Base-by-base conservation (phyloP, 2,329 filamentous ascomycete species). In the Pseudogymnoascus sp. region DNA sequence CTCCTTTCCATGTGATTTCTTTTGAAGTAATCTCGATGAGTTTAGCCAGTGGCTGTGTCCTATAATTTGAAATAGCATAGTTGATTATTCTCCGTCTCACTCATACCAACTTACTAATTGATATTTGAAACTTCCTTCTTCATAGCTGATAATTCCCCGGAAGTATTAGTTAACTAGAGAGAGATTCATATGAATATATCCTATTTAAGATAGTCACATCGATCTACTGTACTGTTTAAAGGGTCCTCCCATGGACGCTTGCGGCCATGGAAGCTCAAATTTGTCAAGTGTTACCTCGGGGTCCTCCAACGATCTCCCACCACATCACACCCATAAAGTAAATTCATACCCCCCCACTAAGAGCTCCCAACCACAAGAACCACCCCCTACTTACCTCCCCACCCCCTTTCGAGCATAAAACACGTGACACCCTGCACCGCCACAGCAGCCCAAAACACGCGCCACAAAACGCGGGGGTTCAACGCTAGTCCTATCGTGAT, bases 381-480 rank as follows among this genome's bases (percentile, higher is more conserved):
- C n/a, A 15, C 9, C 2, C 47, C 4, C 15, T 33, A 28, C 26
- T n/a, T n/a, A 2, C 26, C 26, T 2, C 9, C 6, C 26, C 1
- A 7, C 26, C 26, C 26, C 26, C 2, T 28, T 28, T 28, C 26
- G 4, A 28, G 3, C 1, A 28, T 28, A 28, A 28, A 28, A 28
- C 26, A 57, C 50, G 50, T 57, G 50, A 57, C 15, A 7, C 4
- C 0, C 10, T 19, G 50, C 50, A 57, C 50, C 50, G 50, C 50
- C 50, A 57, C 50, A 57, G 10, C 28, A 17, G n/a, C 50, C 28
- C 26, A 19, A 31, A 31, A n/a, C 15, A n/a, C 40, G 3, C 50
- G 50, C 50, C 50, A 57, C 50, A 57, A 57, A 57, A 57, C 50
- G 50, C 50, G 50, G 50, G 50, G 50, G 50, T 57, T 57, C 10